Evolutionary conservation across 768 basidiomycete species (phyloP), one percentile per base, ranked within the genome.

Genomic region (Leccinum uliginosum): DNA sequence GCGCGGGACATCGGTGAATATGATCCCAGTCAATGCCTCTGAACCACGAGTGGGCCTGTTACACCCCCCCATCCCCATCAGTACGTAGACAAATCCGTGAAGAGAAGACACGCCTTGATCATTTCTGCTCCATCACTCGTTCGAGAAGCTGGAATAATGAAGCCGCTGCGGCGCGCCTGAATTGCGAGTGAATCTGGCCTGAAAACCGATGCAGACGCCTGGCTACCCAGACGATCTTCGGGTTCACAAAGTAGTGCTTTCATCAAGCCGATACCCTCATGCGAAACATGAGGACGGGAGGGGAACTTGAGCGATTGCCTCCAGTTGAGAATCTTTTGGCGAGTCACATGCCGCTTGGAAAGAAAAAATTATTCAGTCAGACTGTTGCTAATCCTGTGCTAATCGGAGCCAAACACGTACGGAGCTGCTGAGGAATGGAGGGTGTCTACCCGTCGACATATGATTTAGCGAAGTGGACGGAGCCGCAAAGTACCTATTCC

Each of bases 311-410:
- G 80, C 24, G 88, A 83, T 69, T 87, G 86, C 60, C 86, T 86
- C 94, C 95, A 98, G 76, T 94, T 94, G 65, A 98, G 77, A 72
- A 98, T 98, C 79, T 96, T 98, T 77, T 97, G 93, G 58, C 95
- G 82, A 54, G 95, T 98, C 67, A 93, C 84, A 74, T 96, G 94
- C 27, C 96, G 84, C 90, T 93, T 23, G 65, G 12, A 62, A 59
- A 59, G 38, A 40, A 54, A 46, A 44, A 54, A 43, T 32, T 45
- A 45, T 54, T 14, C 44, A 50, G 50, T 55, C 61, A 63, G 62
- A 27, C 34, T 23, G 59, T 45, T 59, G 48, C 64, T 51, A 62
- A 59, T 56, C 58, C 55, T 63, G 66, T 62, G 63, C 59, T 59
- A 40, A 57, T 60, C 59, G 48, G 59, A 52, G 34, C 56, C 60